Evolutionary conservation across 2,329 filamentous ascomycete species (phyloP), one percentile per base, ranked within the genome.

Genomic region (Byssothecium circinans): DNA sequence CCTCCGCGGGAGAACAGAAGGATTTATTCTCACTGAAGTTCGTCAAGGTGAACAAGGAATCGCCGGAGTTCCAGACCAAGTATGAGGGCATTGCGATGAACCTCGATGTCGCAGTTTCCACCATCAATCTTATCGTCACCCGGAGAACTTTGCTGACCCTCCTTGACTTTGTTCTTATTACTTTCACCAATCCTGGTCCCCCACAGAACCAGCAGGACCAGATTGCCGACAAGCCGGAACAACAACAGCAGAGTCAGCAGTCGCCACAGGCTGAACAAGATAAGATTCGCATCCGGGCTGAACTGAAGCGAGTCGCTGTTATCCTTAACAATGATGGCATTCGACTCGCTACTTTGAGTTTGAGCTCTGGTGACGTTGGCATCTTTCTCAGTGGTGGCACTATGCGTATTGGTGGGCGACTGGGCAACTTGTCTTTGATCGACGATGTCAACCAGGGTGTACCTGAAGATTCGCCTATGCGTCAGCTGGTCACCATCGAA

Each of bases 311-410:
- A 75, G 96, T 99, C 54, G 84, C 90, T 2, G 79, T 99, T 22
- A 92, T 99, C 53, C 78, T 99, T 45, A 99, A 99, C 68, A 97
- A 99, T 56, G 95, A 99, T 68, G 94, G 94, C 0, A 95, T 97
- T 48, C 85, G 94, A 20, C 80, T 99, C 22, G 94, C 94, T 22
- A 99, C 94, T 0, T 74, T 99, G 15, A 94, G 91, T 44, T 84
- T 99, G 62, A 95, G 90, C 57, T 92, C 94, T 50, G 94, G 91
- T 2, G 89, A 96, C 65, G 87, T 96, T 27, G 89, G 89, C 1
- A 86, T 99, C 6, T 95, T 95, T 74, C 76, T 99, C 4, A 83
- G 88, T 41, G 91, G 88, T 33, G 89, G 85, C 58, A 87, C 89
- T 0, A 94, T 99, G 88, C 84, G 89, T 27, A 83, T 99, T 20